Evolutionary conservation across 441 rosid genomes (phyloP), one percentile per base, ranked within the genome.

Genomic region (Pelargonium fulgidum): DNA sequence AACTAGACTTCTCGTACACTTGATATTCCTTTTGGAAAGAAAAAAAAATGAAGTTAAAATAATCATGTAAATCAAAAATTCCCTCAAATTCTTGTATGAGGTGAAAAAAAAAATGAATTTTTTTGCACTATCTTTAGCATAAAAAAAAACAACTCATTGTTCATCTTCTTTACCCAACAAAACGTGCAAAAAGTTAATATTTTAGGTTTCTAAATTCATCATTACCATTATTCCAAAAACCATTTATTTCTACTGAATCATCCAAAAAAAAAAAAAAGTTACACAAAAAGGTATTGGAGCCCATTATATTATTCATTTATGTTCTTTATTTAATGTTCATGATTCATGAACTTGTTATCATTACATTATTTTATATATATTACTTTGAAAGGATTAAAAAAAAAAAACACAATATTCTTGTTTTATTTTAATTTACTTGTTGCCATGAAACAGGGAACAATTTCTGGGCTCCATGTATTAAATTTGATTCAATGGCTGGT

Each of bases 161-260:
- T 59, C 36, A 20, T 26, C 64, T 59, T 59, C 64, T 59, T 59
- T 59, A 20, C 33, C 33, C 64, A 59, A 59, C 64, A 59, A 59
- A 19, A 19, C 64, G 64, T 59, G 64, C 64, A 6, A 8, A 59
- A 59, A 16, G 64, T 59, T 11, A 11, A 26, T 59, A 26, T 59
- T 22, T 59, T 16, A 16, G 64, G 9, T 20, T 11, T 26, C 26
- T 17, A 59, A 19, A 26, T 26, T 9, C 64, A 24, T 59, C 36
- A 59, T 59, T 12, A 59, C 8, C 8, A 20, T 59, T 10, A 59
- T 59, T 59, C 7, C 22, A n/a, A 16, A 54, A 54, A 24, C 3
- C 5, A 1, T 26, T 19, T 19, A 22, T 17, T 19, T 20, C 10
- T 59, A 59, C 22, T 59, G 33, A 26, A 26, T 26, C 33, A 26